Evolutionary conservation across 2,329 filamentous ascomycete species (phyloP).

Genomic region (Stachybotrys chartarum): DNA sequence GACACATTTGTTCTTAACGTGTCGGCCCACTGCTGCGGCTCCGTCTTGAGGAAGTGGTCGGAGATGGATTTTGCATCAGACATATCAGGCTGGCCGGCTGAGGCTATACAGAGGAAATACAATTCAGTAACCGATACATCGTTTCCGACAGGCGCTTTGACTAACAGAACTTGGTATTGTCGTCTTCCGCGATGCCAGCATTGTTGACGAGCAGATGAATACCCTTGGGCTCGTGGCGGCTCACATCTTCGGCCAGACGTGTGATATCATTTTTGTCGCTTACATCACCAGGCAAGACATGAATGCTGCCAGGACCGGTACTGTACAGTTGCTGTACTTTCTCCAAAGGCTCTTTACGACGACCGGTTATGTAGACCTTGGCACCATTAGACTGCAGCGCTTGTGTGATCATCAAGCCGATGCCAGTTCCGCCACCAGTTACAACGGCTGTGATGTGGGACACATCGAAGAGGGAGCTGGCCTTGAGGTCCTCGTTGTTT

Average conservation of each 20-base stretch:
- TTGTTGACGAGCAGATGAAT: slow-evolving; percentile 1
- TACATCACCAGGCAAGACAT: neutral
- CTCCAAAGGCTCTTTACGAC: neutral
- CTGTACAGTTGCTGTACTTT: neutral
- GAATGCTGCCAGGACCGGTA: neutral
- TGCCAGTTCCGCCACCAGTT: neutral
- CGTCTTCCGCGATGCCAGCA: neutral
- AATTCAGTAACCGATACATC: no score
- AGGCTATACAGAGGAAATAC: neutral
- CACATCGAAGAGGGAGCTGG: neutral
- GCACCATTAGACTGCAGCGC: neutral
- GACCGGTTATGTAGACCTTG: neutral
- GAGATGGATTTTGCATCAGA: neutral
- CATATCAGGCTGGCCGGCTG: slow-evolving; percentile 1
- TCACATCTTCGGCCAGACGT: neutral
- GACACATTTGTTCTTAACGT: neutral
- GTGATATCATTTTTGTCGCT: neutral
- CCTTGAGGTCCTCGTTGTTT: neutral
- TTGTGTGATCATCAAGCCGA: slow-evolving; percentile 1
- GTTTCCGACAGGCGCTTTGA: neutral
- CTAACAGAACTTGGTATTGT: neutral
- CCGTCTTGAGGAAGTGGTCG: neutral
- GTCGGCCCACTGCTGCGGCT: slow-evolving; percentile 1
- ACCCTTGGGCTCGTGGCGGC: neutral
- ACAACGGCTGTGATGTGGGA: slow-evolving; percentile 1